Percentiles rank a stretch among this genome's conserved stretches.
These are phyloP conservation scores for Fusarium brevicatenulatum DNA, from an alignment of 2,329 filamentous ascomycete species.

Conservation along the genomic window DNA sequence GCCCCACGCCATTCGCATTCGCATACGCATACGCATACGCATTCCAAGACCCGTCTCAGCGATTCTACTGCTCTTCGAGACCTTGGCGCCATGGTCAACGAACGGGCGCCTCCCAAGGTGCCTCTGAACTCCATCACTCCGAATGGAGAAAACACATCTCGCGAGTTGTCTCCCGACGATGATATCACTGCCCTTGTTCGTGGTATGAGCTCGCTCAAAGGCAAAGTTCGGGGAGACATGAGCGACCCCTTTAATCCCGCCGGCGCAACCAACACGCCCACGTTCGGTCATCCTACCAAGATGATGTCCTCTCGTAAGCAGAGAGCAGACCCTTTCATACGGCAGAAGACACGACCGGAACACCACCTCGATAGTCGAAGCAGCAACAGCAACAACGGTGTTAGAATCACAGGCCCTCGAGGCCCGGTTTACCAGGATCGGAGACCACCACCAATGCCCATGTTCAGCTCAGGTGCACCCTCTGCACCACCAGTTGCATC, in stretches of 20 bases:
- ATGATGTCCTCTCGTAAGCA: conserved; percentile 63
- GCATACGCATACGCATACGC: neutral
- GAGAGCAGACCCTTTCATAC: conserved; percentile 65
- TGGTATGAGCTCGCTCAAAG: conserved; percentile 44
- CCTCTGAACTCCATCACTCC: conserved; percentile 53
- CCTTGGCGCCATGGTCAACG: conserved; percentile 57
- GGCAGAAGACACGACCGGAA: conserved; percentile 65
- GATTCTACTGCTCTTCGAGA: conserved; percentile 29
- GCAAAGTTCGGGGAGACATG: conserved; percentile 29
- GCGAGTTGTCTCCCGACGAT: conserved; percentile 47
- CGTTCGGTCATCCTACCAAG: conserved; percentile 54
- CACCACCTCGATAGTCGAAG: conserved; percentile 60
- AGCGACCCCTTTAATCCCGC: conserved; percentile 21
- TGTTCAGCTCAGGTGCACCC: conserved; percentile 58
- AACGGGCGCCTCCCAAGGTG: conserved; percentile 58
- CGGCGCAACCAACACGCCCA: conserved; percentile 38
- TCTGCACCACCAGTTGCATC: conserved; percentile 17
- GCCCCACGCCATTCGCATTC: conserved; percentile 5
- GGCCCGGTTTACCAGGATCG: conserved; percentile 59
- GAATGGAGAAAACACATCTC: conserved; percentile 43
- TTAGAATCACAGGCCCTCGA: conserved; percentile 59
- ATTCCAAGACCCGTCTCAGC: conserved; percentile 8
- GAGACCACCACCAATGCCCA: conserved; percentile 57
- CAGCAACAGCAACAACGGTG: conserved; percentile 42
- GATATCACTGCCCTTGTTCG: conserved; percentile 49